Conservation (phyloP, 2,329 filamentous ascomycete species). For the Penicillium capsulatum region DNA sequence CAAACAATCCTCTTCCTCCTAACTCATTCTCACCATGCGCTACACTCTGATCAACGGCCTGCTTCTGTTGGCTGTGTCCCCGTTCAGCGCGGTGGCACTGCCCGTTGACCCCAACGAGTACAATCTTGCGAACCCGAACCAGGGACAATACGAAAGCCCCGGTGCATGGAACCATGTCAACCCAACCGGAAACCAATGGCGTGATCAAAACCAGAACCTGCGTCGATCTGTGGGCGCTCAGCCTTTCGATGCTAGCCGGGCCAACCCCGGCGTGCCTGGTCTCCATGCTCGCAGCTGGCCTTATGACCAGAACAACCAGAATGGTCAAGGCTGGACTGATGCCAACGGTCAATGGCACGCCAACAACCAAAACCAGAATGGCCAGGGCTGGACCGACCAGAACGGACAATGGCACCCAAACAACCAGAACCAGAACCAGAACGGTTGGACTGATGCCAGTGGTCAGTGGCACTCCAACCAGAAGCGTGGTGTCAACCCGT, state of each 20-base stretch:
- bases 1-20: neutral
- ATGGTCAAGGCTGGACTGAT: conserved; percentile 7
- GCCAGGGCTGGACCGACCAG: conserved; percentile 4
- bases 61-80: conserved; percentile 20
- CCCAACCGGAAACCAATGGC: conserved; percentile 19
- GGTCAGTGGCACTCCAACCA: conserved; percentile 7
- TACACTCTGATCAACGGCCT: conserved; percentile 19
- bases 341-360: conserved; percentile 9
- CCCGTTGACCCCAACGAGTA: conserved; percentile 21
- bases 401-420: conserved; percentile 5
- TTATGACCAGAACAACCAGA: conserved; percentile 13
- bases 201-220: too few species aligned
- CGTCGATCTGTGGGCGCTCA: too few species aligned
- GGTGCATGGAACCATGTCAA: conserved; percentile 20
- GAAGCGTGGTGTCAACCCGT: neutral
- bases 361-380: too few species aligned
- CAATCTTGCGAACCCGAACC: too few species aligned
- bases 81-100: conserved; percentile 17
- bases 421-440: neutral
- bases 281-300: conserved; percentile 16
- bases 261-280: too few species aligned
- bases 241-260: too few species aligned
- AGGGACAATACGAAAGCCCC: too few species aligned
- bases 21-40: conserved; percentile 16
- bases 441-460: neutral